phyloP scores from a whole-genome alignment of 495 filamentous ascomycete species.

The Polyplosphaeria fusca region DNA sequence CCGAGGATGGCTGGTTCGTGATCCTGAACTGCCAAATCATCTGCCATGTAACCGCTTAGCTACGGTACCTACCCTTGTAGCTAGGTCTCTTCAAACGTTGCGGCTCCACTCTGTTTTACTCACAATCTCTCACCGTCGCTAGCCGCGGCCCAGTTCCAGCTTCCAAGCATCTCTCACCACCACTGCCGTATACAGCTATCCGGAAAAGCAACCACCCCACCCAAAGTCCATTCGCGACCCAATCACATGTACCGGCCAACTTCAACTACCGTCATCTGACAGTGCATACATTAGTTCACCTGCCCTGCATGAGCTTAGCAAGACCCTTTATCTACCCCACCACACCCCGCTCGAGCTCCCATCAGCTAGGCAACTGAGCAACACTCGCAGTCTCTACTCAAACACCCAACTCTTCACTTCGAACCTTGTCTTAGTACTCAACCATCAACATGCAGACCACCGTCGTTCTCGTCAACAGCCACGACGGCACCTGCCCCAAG shows the following conservation, averaged over 20 bases:
- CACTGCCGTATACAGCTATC: not conserved
- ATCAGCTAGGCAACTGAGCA: not conserved
- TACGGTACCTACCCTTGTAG: too few relatives aligned
- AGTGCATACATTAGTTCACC: conserved; percentile 15
- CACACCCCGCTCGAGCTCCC: conserved; percentile 8
- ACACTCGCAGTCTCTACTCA: not conserved
- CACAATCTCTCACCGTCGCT: too few relatives aligned
- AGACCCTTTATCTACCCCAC: conserved; percentile 24
- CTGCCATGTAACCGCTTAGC: conserved; percentile 36
- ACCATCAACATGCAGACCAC: conserved; percentile 13
- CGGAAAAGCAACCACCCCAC: conserved; percentile 2
- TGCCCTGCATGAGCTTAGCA: conserved; percentile 8
- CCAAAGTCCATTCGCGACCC: too few relatives aligned
- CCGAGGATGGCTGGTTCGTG: conserved; percentile 53
- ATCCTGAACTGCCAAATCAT: conserved; percentile 54
- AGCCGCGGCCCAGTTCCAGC: not conserved
- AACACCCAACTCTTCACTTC: not conserved
- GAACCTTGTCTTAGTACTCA: not conserved
- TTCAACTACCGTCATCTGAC: conserved; percentile 10
- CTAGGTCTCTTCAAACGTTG: too few relatives aligned
- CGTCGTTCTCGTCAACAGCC: conserved; percentile 14
- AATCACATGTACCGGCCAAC: conserved; percentile 7
- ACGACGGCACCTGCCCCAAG: conserved; percentile 39
- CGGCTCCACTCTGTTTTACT: not conserved
- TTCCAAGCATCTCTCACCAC: not conserved